A percentile compares a stretch with the other conserved stretches of the same genome.
These are phyloP conservation scores for Arthrobotrys sinensis DNA, from an alignment of 2,329 filamentous ascomycete genomes.

Conservation along the genomic window DNA sequence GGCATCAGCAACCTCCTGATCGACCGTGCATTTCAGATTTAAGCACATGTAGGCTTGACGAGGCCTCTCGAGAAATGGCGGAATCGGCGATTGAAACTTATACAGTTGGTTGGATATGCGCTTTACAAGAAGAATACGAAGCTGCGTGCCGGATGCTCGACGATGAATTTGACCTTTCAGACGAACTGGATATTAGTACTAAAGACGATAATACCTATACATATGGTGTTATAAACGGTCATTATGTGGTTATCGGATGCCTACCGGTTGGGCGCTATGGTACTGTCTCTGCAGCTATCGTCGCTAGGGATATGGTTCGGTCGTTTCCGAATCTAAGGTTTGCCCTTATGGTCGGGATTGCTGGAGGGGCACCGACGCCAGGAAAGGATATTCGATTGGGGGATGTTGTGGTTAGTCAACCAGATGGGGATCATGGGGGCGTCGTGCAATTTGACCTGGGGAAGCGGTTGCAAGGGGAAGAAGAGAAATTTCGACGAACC, in stretches of 20 bases:
- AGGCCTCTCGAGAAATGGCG: neutral
- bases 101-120: slow-evolving; percentile 58
- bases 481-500: neutral
- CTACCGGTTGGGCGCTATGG: slow-evolving; percentile 13
- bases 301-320: slow-evolving; percentile 41
- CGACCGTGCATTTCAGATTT: too few relatives aligned
- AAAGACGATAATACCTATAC: slow-evolving; percentile 35
- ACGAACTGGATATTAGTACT: neutral
- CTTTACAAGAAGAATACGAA: slow-evolving; percentile 47
- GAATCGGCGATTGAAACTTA: slow-evolving; percentile 5
- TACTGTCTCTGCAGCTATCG: neutral
- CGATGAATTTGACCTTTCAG: neutral
- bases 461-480: neutral
- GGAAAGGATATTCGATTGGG: slow-evolving; percentile 27
- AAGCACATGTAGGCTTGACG: too few relatives aligned
- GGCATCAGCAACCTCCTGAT: too few relatives aligned
- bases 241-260: slow-evolving; percentile 26
- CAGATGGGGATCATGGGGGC: neutral
- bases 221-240: slow-evolving; percentile 7
- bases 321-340: slow-evolving; percentile 34
- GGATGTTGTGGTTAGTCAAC: slow-evolving; percentile 8
- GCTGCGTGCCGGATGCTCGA: slow-evolving; percentile 46
- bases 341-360: slow-evolving; percentile 35
- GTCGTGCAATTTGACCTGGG: slow-evolving; percentile 34
- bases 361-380: slow-evolving; percentile 15